Base-by-base conservation (phyloP, 2,329 filamentous ascomycete species). In the Cercospora sesami region DNA sequence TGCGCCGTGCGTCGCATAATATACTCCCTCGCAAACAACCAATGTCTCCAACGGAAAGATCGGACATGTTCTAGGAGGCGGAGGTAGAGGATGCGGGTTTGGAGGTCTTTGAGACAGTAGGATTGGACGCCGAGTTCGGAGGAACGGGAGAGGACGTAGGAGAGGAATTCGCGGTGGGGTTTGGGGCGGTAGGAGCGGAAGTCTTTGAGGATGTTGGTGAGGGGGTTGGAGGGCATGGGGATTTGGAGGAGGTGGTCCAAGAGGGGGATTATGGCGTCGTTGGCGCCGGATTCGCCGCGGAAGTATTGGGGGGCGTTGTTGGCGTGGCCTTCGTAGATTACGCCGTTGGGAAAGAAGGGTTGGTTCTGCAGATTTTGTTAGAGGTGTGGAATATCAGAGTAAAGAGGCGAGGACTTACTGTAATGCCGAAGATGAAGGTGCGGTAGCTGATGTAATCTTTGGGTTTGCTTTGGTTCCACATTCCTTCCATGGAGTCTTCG, bases 371-470 rank as follows among this genome's bases (percentile, higher is more conserved):
- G 6, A 7, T 7, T 10, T 18, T 33, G 60, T 63, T 30, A 64
- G 51, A 57, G 14, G n/a, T n/a, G n/a, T n/a, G n/a, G n/a, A n/a
- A n/a, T n/a, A n/a, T n/a, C n/a, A n/a, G n/a, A n/a, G n/a, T n/a
- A n/a, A n/a, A n/a, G n/a, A n/a, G n/a, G n/a, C n/a, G n/a, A n/a
- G n/a, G n/a, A n/a, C n/a, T 59, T 45, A 64, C 62, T 10, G 93
- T 96, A 80, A 97, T 97, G 74, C 94, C 94, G 77, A 97, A 97
- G 82, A 97, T 97, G 83, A 97, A 97, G 10, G 94, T 96, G 48
- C 94, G 91, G 87, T 97, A 97, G 73, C 87, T 90, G 68, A 91
- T 92, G 82, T 97, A 97, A 73, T 93, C 88, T 18, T 86, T 85
- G 2, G 94, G 94, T 74, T 91, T 91, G 65, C 91, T 95, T 79